Conservation (phyloP, 2,329 filamentous ascomycete genomes). For the Metarhizium humberi region DNA sequence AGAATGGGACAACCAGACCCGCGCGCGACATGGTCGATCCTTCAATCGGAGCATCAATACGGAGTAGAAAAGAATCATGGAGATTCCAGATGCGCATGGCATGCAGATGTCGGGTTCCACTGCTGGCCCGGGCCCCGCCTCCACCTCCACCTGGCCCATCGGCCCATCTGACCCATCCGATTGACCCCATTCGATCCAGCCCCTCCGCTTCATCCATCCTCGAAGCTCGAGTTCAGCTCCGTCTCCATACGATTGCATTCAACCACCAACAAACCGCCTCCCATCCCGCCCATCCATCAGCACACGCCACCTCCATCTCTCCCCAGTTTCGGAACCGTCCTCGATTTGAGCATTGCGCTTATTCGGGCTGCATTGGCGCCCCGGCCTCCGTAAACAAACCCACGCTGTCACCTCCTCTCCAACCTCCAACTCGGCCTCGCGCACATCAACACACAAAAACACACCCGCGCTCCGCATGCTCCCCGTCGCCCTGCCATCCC, state of each 20-base stretch:
- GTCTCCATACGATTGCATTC: background rate
- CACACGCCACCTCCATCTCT: background rate
- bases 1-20: too few species aligned
- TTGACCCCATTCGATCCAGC: too few species aligned
- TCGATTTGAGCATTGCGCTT: too few species aligned
- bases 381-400: background rate
- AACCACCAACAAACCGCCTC: background rate
- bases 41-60: background rate
- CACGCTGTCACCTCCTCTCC: background rate
- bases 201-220: too few species aligned
- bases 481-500: background rate
- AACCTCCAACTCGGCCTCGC: background rate
- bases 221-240: background rate
- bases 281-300: background rate
- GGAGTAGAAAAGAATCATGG: too few species aligned
- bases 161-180: too few species aligned
- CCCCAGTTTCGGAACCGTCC: background rate
- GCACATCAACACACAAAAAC: background rate
- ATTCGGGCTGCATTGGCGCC: too few species aligned
- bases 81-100: too few species aligned
- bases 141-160: background rate
- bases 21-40: background rate
- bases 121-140: background rate
- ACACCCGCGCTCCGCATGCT: background rate
- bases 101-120: background rate